Evolutionary conservation across 352 stramenopile genomes (phyloP), one percentile per base, ranked within the genome.

Genomic region (Phytopythium cucurbitacearum): DNA sequence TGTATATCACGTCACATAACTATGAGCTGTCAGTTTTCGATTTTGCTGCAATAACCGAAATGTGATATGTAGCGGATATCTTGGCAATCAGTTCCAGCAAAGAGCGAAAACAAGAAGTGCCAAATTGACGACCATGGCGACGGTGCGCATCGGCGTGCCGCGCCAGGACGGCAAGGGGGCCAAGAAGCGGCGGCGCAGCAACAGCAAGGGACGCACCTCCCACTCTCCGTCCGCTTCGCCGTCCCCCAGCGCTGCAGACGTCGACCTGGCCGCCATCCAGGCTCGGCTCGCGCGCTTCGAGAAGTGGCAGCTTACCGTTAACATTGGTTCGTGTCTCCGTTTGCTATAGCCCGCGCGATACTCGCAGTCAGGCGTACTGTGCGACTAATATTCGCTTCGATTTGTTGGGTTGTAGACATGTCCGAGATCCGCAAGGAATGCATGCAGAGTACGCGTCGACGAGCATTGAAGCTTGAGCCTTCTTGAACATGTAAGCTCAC

Each of bases 101-200:
- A 28, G 21, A 1, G 21, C 21, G 21, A 28, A 28, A 28, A 28
- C 21, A 28, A 28, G 21, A 28, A 2, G 21, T n/a, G 13, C 10
- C 39, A 13, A 10, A n/a, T 43, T n/a, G 9, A 43, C 6, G 12
- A 8, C 16, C 4, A 80, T 80, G 66, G 61, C 59, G 43, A 69
- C 71, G 28, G 61, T 77, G 53, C 67, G 54, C 10, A 63, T 60
- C 44, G 52, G 59, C 39, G 37, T 51, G 21, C 57, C 62, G 38
- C 61, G 56, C 13, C 35, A 35, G 15, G 56, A 62, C 32, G 32
- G 45, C 9, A 50, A 39, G 0, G 37, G 36, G 9, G 39, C 33
- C n/a, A 67, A 63, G 44, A 76, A 77, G 57, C 67, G 65, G 42
- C 75, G 75, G 48, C 67, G 67, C 28, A 71, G 62, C 50, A 45